A percentile compares a stretch with the other conserved stretches of the same genome.
Conservation (phyloP, 2,329 filamentous ascomycete species). For the Colletotrichum plurivorum region DNA sequence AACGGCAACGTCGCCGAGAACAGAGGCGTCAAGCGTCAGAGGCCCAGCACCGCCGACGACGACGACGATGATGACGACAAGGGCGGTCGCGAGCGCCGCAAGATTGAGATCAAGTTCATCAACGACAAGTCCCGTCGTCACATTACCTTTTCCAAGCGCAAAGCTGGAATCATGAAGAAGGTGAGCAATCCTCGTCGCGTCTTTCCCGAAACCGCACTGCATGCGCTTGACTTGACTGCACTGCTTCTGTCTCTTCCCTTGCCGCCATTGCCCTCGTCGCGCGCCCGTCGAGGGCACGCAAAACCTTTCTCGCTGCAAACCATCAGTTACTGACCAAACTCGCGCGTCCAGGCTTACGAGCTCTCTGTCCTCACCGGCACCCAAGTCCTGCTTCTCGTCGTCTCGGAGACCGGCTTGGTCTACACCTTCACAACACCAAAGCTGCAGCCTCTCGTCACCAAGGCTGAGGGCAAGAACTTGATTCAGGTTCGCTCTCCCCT, state of each 20-base stretch:
- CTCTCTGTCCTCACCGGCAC: constrained; percentile 97
- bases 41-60: constrained; percentile 87
- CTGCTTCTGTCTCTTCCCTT: not conserved
- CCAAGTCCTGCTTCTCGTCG: constrained; percentile 95
- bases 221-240: not conserved
- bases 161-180: constrained; percentile 99
- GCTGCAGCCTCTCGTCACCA: constrained; percentile 96
- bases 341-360: constrained; percentile 86
- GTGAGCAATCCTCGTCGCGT: constrained; percentile 59
- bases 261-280: not conserved
- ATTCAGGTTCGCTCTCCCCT: constrained; percentile 82
- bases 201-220: not conserved
- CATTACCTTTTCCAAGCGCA: constrained; percentile 99
- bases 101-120: constrained; percentile 99
- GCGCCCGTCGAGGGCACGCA: not conserved
- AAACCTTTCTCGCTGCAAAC: not conserved
- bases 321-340: constrained; percentile 37
- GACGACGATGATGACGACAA: constrained; percentile 99
- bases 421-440: constrained; percentile 99
- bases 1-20: constrained; percentile 74
- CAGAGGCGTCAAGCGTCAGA: constrained; percentile 91
- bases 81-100: constrained; percentile 95
- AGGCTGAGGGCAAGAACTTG: constrained; percentile 98
- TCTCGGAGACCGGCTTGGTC: constrained; percentile 96
- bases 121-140: constrained; percentile 99